Evolutionary conservation across 2,329 filamentous ascomycete species (phyloP).

Genomic region (Madurella fahalii): DNA sequence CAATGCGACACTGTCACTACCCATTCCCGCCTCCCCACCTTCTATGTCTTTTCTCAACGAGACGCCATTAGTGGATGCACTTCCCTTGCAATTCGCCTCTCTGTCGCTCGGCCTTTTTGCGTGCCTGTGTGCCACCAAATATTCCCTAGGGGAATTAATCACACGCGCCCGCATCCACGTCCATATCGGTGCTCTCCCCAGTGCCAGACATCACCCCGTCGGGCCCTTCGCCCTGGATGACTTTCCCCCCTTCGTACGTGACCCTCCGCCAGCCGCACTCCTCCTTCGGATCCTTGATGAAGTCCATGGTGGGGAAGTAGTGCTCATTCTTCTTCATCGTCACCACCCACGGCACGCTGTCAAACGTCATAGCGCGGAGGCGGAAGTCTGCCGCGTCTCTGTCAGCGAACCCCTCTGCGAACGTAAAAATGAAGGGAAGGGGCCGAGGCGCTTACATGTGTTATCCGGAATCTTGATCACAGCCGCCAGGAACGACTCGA

Average conservation of each 20-base stretch:
- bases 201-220: conserved; percentile 44
- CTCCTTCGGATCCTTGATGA: conserved; percentile 59
- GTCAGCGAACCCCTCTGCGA: not conserved
- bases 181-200: conserved; percentile 34
- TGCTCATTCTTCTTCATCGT: conserved; percentile 99
- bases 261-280: conserved; percentile 60
- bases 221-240: conserved; percentile 50
- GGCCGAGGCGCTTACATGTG: conserved; percentile 58
- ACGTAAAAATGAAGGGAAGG: not conserved
- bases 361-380: conserved; percentile 94
- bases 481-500: conserved; percentile 74
- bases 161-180: conserved; percentile 15
- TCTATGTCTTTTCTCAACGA: too few relatives aligned
- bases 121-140: too few relatives aligned
- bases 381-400: conserved; percentile 65
- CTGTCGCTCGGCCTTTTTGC: too few relatives aligned
- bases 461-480: conserved; percentile 91
- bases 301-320: conserved; percentile 74
- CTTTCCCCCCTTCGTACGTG: conserved; percentile 55
- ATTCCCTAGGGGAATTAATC: not conserved
- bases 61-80: too few relatives aligned
- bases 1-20: too few relatives aligned
- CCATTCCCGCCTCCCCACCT: too few relatives aligned
- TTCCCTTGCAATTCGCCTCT: too few relatives aligned
- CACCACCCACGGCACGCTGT: conserved; percentile 98